Conservation (phyloP, 345 rosid species). For the Aquilaria yunnanensis region DNA sequence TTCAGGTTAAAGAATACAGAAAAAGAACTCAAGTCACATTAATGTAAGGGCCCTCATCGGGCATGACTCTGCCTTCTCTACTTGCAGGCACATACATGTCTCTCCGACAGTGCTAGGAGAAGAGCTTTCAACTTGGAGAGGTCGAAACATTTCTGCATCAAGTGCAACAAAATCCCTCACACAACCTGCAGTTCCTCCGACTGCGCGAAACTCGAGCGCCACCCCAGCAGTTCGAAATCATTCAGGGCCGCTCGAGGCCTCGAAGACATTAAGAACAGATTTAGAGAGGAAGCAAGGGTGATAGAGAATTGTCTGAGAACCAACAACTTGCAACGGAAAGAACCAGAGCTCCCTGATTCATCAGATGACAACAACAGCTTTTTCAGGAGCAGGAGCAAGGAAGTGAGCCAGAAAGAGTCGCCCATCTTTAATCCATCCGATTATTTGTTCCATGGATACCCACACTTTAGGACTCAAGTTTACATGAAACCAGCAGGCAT, state of each 20-base stretch:
- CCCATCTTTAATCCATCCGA: slow-evolving; percentile 71
- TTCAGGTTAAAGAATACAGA: neutral
- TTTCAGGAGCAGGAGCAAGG: slow-evolving; percentile 15
- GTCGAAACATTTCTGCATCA: slow-evolving; percentile 40
- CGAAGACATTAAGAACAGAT: slow-evolving; percentile 46
- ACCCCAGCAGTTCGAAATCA: slow-evolving; percentile 22
- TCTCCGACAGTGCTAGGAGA: slow-evolving; percentile 55
- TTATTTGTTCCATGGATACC: slow-evolving; percentile 56
- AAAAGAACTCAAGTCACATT: neutral
- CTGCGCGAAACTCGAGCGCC: slow-evolving; percentile 7
- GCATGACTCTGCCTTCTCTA: neutral
- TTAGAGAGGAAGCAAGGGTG: slow-evolving; percentile 76
- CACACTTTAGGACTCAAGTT: slow-evolving; percentile 50
- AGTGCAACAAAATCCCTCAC: slow-evolving; percentile 46
- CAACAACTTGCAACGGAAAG: slow-evolving; percentile 25
- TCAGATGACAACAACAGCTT: neutral
- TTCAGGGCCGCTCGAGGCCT: slow-evolving; percentile 21
- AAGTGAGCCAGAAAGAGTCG: slow-evolving; percentile 31
- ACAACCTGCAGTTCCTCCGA: slow-evolving; percentile 9
- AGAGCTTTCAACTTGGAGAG: slow-evolving; percentile 52
- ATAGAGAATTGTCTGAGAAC: slow-evolving; percentile 68
- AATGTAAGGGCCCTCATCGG: neutral
- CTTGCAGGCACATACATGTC: slow-evolving; percentile 71
- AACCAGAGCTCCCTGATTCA: slow-evolving; percentile 20
- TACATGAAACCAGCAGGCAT: slow-evolving; percentile 16